These are phyloP conservation scores for Nannizziopsis arthrosporioides DNA, from an alignment of 2,329 filamentous ascomycete species.

Conservation along the genomic window DNA sequence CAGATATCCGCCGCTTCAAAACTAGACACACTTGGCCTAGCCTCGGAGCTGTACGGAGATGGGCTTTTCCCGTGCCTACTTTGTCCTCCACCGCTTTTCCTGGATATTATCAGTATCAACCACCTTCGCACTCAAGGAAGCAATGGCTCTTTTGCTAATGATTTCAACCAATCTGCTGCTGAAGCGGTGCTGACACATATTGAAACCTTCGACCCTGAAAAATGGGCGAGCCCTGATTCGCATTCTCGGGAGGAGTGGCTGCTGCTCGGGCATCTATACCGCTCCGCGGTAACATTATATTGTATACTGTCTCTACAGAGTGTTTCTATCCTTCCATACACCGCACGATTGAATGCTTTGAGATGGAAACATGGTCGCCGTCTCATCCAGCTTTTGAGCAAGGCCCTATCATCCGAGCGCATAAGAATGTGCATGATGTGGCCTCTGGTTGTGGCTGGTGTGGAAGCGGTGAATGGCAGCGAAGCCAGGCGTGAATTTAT, in stretches of 20 bases:
- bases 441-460: neutral
- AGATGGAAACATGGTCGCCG: neutral
- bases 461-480: constrained; percentile 1
- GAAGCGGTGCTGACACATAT: neutral
- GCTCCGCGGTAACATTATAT: neutral
- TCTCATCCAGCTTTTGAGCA: neutral
- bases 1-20: neutral
- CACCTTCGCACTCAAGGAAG: neutral
- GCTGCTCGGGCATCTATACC: neutral
- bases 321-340: constrained; percentile 1
- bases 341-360: neutral
- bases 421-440: constrained; percentile 5
- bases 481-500: neutral
- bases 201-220: neutral
- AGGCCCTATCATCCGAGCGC: neutral
- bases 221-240: neutral
- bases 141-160: neutral
- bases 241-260: neutral
- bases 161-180: neutral
- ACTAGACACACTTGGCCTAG: neutral
- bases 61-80: constrained; percentile 1
- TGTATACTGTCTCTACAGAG: constrained; percentile 2
- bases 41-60: constrained; percentile 3
- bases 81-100: neutral
- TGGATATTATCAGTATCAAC: constrained; percentile 5